Conservation (phyloP, 139 green algal species). For the Volvox reticuliferus region DNA sequence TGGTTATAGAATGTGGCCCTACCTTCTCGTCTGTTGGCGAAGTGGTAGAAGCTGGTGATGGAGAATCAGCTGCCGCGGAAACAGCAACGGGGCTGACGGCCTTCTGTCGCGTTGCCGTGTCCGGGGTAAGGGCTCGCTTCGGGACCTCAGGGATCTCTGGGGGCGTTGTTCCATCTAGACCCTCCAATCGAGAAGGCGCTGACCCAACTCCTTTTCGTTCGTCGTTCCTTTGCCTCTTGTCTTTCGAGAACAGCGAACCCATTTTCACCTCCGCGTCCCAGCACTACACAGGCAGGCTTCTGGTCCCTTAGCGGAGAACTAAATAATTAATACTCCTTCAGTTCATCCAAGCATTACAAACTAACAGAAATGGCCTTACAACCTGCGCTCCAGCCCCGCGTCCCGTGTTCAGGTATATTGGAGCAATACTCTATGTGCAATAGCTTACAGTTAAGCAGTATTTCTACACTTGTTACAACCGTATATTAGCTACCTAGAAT, state of each 20-base stretch:
- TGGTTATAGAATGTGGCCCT: background rate
- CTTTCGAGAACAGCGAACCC: slow-evolving; percentile 33
- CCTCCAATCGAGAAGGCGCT: slow-evolving; percentile 31
- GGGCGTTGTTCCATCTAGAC: slow-evolving; percentile 36
- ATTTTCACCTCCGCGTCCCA: slow-evolving; percentile 21
- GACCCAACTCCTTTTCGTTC: slow-evolving; percentile 3
- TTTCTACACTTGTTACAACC: background rate
- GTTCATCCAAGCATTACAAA: background rate
- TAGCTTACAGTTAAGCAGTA: background rate
- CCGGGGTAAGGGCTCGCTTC: slow-evolving; percentile 26
- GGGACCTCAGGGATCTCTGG: background rate
- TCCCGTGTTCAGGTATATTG: background rate
- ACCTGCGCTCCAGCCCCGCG: too few species aligned
- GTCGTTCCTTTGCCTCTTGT: slow-evolving; percentile 10
- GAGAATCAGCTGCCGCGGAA: background rate
- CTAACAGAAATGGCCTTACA: background rate
- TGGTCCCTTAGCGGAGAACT: background rate
- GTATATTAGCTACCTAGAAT: background rate
- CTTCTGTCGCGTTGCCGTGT: slow-evolving; percentile 9
- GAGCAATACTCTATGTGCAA: background rate
- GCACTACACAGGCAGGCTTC: background rate
- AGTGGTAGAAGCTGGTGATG: slow-evolving; percentile 33
- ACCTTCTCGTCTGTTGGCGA: slow-evolving; percentile 20
- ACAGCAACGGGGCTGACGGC: background rate
- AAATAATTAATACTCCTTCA: background rate